These are phyloP conservation scores for Penicillium hordei DNA, from an alignment of 2,329 filamentous ascomycete genomes.

Conservation along the genomic window DNA sequence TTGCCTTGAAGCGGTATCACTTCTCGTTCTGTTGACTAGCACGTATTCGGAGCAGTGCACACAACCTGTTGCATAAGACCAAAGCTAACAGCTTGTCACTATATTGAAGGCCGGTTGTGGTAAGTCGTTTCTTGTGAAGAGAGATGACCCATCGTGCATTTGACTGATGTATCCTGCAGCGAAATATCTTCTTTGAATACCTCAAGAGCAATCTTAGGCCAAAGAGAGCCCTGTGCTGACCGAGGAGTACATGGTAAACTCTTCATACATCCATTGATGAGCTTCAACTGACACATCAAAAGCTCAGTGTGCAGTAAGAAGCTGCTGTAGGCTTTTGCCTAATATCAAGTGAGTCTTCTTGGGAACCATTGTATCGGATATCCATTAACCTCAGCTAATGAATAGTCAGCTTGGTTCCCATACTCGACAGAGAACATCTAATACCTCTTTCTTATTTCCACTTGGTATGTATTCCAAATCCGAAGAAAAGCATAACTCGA, in stretches of 20 bases:
- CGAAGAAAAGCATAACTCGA: neutral
- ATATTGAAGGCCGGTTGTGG: too few species aligned
- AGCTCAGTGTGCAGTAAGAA: neutral
- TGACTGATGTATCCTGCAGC: neutral
- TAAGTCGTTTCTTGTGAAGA: neutral
- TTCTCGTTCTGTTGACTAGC: neutral
- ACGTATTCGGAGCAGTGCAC: neutral
- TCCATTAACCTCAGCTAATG: neutral
- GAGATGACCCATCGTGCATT: neutral
- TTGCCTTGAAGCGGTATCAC: too few species aligned
- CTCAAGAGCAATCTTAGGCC: neutral
- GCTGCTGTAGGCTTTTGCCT: neutral
- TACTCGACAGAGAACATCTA: neutral
- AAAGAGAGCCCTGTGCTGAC: neutral
- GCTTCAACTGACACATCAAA: neutral
- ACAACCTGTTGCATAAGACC: neutral
- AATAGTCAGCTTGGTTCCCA: neutral
- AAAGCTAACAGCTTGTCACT: neutral
- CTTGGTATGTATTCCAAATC: neutral
- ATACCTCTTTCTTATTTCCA: neutral
- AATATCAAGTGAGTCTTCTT: neutral
- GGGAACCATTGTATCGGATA: neutral
- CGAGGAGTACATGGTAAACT: neutral
- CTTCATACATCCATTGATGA: neutral
- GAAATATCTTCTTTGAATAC: neutral